Evolutionary conservation across 2,329 filamentous ascomycete species (phyloP).

Genomic region (Fusarium sp.): DNA sequence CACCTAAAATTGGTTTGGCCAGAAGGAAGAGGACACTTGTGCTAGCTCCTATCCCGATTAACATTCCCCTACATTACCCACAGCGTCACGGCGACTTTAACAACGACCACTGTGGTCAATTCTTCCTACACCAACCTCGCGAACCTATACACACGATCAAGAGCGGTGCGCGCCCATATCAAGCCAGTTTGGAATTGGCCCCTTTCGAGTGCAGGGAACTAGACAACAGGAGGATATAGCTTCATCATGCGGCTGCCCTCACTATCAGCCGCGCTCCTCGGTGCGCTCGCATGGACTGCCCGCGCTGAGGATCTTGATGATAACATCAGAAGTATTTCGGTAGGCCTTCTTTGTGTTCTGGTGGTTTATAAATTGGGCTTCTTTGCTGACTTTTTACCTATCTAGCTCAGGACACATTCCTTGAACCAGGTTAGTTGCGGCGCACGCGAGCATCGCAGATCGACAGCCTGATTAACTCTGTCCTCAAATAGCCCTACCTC

Average conservation of each 20-base stretch:
- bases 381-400: slow-evolving; percentile 45
- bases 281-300: slow-evolving; percentile 66
- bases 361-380: not conserved
- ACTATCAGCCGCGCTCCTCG: slow-evolving; percentile 65
- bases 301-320: slow-evolving; percentile 63
- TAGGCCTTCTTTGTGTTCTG: slow-evolving; percentile 51
- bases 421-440: slow-evolving; percentile 77
- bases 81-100: slow-evolving; percentile 45
- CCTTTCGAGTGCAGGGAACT: slow-evolving; percentile 31
- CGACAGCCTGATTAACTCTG: slow-evolving; percentile 42
- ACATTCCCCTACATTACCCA: slow-evolving; percentile 46
- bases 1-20: slow-evolving; percentile 47
- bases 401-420: slow-evolving; percentile 88
- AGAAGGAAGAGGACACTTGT: slow-evolving; percentile 52
- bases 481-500: slow-evolving; percentile 82
- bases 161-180: slow-evolving; percentile 40
- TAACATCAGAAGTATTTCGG: slow-evolving; percentile 69
- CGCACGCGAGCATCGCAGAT: slow-evolving; percentile 42
- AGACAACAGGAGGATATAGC: slow-evolving; percentile 24
- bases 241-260: slow-evolving; percentile 64
- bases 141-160: slow-evolving; percentile 37
- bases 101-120: slow-evolving; percentile 43
- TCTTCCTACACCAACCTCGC: slow-evolving; percentile 18
- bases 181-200: slow-evolving; percentile 42
- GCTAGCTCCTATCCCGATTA: slow-evolving; percentile 47